phyloP scores from a whole-genome alignment of 2,329 filamentous ascomycete species.

The Beauveria medogensis region DNA sequence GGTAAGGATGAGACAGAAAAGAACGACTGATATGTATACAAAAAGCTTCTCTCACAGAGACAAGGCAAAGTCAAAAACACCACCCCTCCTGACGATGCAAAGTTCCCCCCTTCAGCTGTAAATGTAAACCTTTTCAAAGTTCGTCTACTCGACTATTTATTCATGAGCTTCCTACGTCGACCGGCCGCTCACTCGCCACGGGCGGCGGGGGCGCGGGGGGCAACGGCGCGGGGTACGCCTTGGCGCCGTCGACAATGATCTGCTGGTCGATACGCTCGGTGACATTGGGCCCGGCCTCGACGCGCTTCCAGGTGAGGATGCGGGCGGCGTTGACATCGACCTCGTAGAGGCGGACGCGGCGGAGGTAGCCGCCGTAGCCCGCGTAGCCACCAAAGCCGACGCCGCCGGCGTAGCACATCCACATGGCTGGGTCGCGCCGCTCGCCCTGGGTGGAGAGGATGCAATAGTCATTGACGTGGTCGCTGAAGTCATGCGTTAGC shows the following conservation, averaged over 20 bases:
- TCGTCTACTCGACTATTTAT: not conserved
- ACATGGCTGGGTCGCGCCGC: conserved; percentile 57
- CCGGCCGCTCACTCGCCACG: conserved; percentile 7
- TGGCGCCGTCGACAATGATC: conserved; percentile 57
- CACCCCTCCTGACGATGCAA: no score
- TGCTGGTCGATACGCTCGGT: conserved; percentile 51
- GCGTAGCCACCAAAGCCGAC: conserved; percentile 92
- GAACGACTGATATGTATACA: no score
- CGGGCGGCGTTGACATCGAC: conserved; percentile 85
- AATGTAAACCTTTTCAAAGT: no score
- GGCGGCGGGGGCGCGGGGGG: conserved; percentile 13
- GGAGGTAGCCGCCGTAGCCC: conserved; percentile 77
- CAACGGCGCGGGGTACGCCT: conserved; percentile 26
- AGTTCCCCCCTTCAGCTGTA: no score
- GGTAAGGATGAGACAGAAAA: no score
- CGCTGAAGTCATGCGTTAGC: conserved; percentile 39
- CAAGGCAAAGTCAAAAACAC: no score
- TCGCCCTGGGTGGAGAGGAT: conserved; percentile 49
- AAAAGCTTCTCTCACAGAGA: no score
- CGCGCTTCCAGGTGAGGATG: conserved; percentile 85
- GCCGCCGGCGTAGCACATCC: conserved; percentile 98
- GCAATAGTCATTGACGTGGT: conserved; percentile 97
- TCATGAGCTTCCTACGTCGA: not conserved
- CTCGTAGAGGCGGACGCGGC: conserved; percentile 81
- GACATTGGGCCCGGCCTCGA: conserved; percentile 56